These are phyloP conservation scores for Picochlorum sp. DNA, from an alignment of 139 green algal genomes.

Conservation along the genomic window DNA sequence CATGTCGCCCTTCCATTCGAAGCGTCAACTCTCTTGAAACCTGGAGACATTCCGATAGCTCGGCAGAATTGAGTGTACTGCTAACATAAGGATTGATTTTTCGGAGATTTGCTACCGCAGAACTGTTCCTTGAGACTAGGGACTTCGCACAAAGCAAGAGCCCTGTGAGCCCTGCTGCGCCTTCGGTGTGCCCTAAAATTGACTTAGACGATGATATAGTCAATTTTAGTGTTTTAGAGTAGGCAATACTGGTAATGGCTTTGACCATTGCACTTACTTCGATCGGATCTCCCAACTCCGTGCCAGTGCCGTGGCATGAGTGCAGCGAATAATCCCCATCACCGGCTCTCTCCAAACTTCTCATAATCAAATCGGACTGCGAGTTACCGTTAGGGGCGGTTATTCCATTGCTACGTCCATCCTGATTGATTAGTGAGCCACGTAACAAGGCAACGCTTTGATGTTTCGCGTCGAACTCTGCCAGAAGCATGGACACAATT, in stretches of 20 bases:
- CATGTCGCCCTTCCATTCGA: too few relatives aligned
- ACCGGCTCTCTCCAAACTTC: not conserved
- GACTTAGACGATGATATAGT: slow-evolving; percentile 34
- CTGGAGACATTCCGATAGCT: too few relatives aligned
- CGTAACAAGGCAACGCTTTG: slow-evolving; percentile 16
- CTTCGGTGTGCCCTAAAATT: slow-evolving; percentile 39
- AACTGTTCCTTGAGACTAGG: slow-evolving; percentile 1
- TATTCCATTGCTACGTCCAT: slow-evolving; percentile 40
- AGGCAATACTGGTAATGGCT: not conserved
- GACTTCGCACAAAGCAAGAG: slow-evolving; percentile 35
- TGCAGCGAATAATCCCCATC: slow-evolving; percentile 7
- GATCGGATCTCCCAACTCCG: slow-evolving; percentile 78
- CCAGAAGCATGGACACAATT: slow-evolving; percentile 18
- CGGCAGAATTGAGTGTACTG: slow-evolving; percentile 13
- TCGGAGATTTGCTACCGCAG: slow-evolving; percentile 48
- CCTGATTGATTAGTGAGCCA: slow-evolving; percentile 39
- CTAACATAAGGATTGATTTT: slow-evolving; percentile 47
- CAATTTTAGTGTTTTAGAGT: not conserved
- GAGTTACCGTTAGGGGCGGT: slow-evolving; percentile 48
- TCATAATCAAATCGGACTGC: slow-evolving; percentile 34
- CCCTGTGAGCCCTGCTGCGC: slow-evolving; percentile 44
- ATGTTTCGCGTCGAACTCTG: not conserved
- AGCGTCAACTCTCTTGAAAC: too few relatives aligned
- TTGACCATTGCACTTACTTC: slow-evolving; percentile 52
- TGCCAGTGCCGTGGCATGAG: slow-evolving; percentile 68